Evolutionary conservation across 768 basidiomycete genomes (phyloP).

Genomic region (Royoungia palumana): DNA sequence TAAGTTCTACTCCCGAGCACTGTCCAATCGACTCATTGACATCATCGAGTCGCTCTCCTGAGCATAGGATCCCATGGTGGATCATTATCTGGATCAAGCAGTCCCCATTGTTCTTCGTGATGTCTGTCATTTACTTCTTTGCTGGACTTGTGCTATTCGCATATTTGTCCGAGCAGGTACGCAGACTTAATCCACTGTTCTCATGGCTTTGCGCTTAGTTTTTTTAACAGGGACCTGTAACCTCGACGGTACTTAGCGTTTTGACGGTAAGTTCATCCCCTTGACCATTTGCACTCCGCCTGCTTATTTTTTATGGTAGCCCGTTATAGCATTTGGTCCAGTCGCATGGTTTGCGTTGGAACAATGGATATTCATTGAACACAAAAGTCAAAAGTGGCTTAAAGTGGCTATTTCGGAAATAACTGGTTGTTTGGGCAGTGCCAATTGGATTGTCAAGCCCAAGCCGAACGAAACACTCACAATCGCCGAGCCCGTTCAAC

Average conservation of each 20-base stretch:
- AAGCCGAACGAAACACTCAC: slow-evolving; percentile 22
- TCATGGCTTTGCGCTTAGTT: slow-evolving; percentile 14
- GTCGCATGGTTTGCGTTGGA: slow-evolving; percentile 51
- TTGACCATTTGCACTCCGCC: not conserved
- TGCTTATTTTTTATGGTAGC: slow-evolving; percentile 18
- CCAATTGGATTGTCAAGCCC: slow-evolving; percentile 26
- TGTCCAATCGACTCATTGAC: slow-evolving; percentile 15
- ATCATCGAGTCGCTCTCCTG: slow-evolving; percentile 46
- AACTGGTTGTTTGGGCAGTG: slow-evolving; percentile 25
- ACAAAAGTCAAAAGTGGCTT: slow-evolving; percentile 51
- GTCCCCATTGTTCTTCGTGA: slow-evolving; percentile 76
- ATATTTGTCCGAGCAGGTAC: slow-evolving; percentile 68
- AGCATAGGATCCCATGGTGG: slow-evolving; percentile 56
- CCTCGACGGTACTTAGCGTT: slow-evolving; percentile 73
- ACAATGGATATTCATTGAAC: slow-evolving; percentile 45
- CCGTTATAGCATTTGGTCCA: slow-evolving; percentile 41
- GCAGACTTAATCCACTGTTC: slow-evolving; percentile 24
- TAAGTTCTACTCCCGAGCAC: slow-evolving; percentile 28
- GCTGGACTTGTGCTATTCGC: slow-evolving; percentile 74
- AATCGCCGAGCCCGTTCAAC: slow-evolving; percentile 19
- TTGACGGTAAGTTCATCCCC: slow-evolving; percentile 46
- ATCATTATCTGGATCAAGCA: slow-evolving; percentile 81
- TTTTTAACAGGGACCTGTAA: slow-evolving; percentile 47
- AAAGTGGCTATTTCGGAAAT: slow-evolving; percentile 39
- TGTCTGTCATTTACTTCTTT: slow-evolving; percentile 82